Evolutionary conservation across 352 stramenopile species (phyloP).

Genomic region (Phytophthora pseudosyringae): DNA sequence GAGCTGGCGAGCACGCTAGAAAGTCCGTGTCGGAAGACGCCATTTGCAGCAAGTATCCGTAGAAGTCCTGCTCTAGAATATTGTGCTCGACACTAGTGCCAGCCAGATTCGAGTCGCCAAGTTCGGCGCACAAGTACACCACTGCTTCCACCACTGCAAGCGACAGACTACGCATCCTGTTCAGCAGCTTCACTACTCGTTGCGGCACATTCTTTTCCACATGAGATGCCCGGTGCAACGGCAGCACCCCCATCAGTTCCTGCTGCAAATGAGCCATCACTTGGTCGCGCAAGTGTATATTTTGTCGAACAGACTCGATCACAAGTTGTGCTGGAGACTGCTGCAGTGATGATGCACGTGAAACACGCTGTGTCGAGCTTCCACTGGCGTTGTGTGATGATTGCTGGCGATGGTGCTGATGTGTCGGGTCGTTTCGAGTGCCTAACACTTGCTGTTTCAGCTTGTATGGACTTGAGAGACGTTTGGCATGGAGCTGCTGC

Average conservation of each 20-base stretch:
- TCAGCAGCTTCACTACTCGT: conserved; percentile 57
- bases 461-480: conserved; percentile 64
- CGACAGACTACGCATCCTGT: conserved; percentile 63
- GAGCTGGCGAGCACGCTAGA: conserved; percentile 37
- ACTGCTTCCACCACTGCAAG: conserved; percentile 73
- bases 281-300: conserved; percentile 52
- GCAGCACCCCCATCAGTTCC: conserved; percentile 34
- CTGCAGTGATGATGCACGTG: conserved; percentile 6
- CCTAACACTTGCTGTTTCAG: conserved; percentile 68
- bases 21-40: conserved; percentile 57
- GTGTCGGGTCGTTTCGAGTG: conserved; percentile 29
- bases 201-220: conserved; percentile 37
- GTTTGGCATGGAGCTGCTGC: conserved; percentile 27
- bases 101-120: conserved; percentile 2
- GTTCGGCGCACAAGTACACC: conserved; percentile 56
- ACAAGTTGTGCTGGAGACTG: conserved; percentile 44
- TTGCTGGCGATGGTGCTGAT: conserved; percentile 7
- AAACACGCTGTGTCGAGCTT: conserved; percentile 1
- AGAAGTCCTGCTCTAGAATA: conserved; percentile 52
- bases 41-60: conserved; percentile 54
- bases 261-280: conserved; percentile 50
- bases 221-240: conserved; percentile 30
- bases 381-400: background rate
- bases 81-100: conserved; percentile 24
- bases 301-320: conserved; percentile 56